Evolutionary conservation across 805 yeast species (phyloP), one percentile per base, ranked within the genome.

Genomic region (Candida multigemmis): DNA sequence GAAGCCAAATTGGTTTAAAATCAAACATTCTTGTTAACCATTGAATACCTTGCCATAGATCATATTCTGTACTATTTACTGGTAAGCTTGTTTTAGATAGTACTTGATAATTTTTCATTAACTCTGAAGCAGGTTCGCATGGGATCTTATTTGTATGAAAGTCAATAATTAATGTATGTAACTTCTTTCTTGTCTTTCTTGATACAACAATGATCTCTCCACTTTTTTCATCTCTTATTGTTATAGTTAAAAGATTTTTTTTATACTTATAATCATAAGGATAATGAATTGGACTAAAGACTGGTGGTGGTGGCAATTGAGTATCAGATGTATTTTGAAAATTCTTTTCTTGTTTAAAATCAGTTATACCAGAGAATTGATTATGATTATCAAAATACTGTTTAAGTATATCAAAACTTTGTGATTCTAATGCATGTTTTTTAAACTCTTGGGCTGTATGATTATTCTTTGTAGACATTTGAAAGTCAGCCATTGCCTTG

Each of bases 401-500:
- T 21, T 42, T 38, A 9, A 60, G 31, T 10, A 46, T 41, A 12
- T 44, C 44, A 27, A 40, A 52, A 18, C 43, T 44, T 12, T 37
- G 33, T 11, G 42, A 38, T 22, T 46, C 35, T n/a, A 54, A 33
- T 9, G 53, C 40, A 5, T 42, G 32, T 4, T 35, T 27, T 23
- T 49, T 48, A 38, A 52, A 55, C 9, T 46, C 50, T 33, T 57
- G 50, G 18, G 39, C 48, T 14, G 44, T 32, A 3, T 37, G 47
- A 9, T 79, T 77, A 38, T 71, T 66, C 26, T 66, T 68, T 8
- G 85, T 70, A 17, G 71, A 58, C 36, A 71, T 68, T 48, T 91
- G 97, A 49, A 85, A 89, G 52, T 87, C 97, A 0, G 89, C 77
- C 66, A 86, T 71, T 37, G 82, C 84, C 39, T 95, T 69, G 49